These are phyloP conservation scores for Falciphora oryzae DNA, from an alignment of 2,329 filamentous ascomycete species.

Conservation along the genomic window DNA sequence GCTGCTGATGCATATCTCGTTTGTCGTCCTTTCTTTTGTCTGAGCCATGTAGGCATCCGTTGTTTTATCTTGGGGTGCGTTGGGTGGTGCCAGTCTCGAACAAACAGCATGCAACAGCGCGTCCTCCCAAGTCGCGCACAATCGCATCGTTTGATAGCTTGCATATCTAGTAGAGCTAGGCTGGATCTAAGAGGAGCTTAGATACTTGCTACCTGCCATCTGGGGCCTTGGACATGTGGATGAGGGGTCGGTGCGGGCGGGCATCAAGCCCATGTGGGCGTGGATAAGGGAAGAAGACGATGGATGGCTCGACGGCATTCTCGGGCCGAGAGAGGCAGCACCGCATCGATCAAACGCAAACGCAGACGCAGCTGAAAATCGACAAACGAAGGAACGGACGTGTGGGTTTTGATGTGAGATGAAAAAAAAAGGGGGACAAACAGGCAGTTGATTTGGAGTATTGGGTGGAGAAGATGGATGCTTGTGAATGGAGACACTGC, in stretches of 20 bases:
- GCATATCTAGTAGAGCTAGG: no score
- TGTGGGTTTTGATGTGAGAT: neutral
- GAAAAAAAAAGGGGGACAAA: no score
- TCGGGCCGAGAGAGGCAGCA: neutral
- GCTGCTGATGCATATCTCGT: neutral
- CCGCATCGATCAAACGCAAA: neutral
- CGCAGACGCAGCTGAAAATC: neutral
- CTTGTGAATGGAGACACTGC: neutral
- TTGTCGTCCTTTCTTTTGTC: neutral
- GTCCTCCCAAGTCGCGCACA: no score
- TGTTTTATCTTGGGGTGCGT: neutral
- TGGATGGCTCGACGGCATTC: neutral
- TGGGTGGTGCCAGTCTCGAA: neutral
- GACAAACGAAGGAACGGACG: no score
- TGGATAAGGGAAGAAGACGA: neutral
- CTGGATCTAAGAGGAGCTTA: no score
- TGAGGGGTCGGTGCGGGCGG: neutral
- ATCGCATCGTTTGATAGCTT: neutral
- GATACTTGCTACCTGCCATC: no score
- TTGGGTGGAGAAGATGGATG: neutral
- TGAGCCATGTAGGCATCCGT: neutral
- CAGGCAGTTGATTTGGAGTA: no score
- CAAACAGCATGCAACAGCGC: neutral
- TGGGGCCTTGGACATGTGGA: no score
- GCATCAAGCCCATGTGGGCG: no score